Evolutionary conservation across 1,139 yeast genomes (phyloP), one percentile per base, ranked within the genome.

Genomic region (Saccharomyces hybrid): DNA sequence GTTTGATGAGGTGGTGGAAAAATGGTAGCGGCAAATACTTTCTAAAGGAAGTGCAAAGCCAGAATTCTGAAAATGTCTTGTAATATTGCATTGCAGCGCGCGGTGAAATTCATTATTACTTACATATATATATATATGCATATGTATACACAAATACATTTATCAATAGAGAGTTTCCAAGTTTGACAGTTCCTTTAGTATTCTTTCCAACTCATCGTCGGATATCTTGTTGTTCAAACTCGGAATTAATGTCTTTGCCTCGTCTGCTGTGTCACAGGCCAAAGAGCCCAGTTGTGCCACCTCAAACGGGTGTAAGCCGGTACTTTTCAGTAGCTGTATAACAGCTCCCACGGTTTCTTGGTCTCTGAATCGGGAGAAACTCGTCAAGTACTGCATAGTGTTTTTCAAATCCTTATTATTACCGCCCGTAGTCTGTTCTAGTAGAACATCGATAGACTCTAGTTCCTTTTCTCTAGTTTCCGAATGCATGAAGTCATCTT

Each of bases 201-300:
- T 79, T 52, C 88, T 84, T 70, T 90, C 96, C 57, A 93, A 75
- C 67, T 91, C 97, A 50, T 87, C 88, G 62, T 90, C 96, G 6
- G 88, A 80, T 50, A 88, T 90, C 70, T 91, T 91, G 60, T 78
- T 80, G 16, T 82, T 78, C 66, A 93, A 77, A 71, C 96, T 86
- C 50, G 99, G 97, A 58, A 93, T 86, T 66, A 93, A 77, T 28
- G 97, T 88, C 72, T 90, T 88, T 34, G 98, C 98, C 75, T 93
- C 99, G 67, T 93, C 99, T 5, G 96, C 91, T 62, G 93, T 98
- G 68, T 93, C 99, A 72, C 97, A 91, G 47, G 95, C 89, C 60
- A 93, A 77, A 2, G 96, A 88, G 0, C 98, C 97, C 58, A 93
- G 77, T 73, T 93, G 99, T 0, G 99, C 97, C 54, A 89, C 78